Evolutionary conservation across 805 yeast genomes (phyloP), one percentile per base, ranked within the genome.

Genomic region (Cyberlindnera maritima): DNA sequence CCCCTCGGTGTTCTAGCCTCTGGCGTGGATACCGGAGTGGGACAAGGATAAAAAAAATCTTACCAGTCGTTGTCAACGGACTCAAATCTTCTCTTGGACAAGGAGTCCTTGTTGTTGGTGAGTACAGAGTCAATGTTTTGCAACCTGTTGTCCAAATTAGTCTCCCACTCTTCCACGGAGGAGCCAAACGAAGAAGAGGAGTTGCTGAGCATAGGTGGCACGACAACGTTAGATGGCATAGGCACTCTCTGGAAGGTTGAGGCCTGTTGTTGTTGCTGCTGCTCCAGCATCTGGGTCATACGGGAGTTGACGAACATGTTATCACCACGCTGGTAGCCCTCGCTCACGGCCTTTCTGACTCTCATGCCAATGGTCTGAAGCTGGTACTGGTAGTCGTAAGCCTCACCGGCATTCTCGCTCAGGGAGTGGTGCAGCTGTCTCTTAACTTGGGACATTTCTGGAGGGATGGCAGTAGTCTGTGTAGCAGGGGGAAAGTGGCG

Each of bases 311-410:
- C 36, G 17, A 50, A 47, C 28, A 50, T 36, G 41, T 48, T 53
- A 25, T 54, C 56, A 19, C 55, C 49, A 9, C 53, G 50, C 50
- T 64, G 61, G 60, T 83, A 82, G 1, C 90, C 90, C 37, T 81
- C 81, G 29, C 77, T 71, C 3, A 85, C 79, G 2, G 85, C 72
- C 55, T 83, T 81, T 58, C 92, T 75, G 48, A 85, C 79, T 52
- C 88, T 72, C 88, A 83, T 84, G 0, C 89, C 90, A 6, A 84
- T 59, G 0, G 82, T 74, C 35, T 80, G 74, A 20, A 84, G 69
- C 21, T 69, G 61, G 41, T 57, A 55, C 50, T 65, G 69, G 48
- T 63, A 37, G 63, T 70, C 13, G 63, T 59, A 35, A 60, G 63
- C n/a, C 66, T 67, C 58, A 60, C 62, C 34, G 39, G 57, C 7